Evolutionary conservation across 1,284 basidiomycete species (phyloP).

Genomic region (Ustilago vetiveriae): DNA sequence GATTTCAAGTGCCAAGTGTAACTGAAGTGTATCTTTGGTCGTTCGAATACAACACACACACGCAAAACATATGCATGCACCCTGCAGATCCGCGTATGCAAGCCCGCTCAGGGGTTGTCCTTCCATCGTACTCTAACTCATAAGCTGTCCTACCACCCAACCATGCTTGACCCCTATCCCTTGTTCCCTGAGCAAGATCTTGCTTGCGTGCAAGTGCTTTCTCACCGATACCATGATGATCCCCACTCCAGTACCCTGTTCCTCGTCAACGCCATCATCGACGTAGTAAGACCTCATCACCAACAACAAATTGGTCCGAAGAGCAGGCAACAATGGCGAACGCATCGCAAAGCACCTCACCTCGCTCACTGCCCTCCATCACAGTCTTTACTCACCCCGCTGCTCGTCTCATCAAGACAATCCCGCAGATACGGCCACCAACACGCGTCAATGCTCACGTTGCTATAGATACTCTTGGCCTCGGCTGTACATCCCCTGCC

Average conservation of each 20-base stretch:
- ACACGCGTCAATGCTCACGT: slow-evolving; percentile 35
- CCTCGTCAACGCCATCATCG: neutral
- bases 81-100: slow-evolving; percentile 17
- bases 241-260: too few relatives aligned
- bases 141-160: slow-evolving; percentile 1
- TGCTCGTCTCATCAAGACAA: slow-evolving; percentile 45
- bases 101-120: slow-evolving; percentile 19
- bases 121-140: too few relatives aligned
- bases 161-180: neutral
- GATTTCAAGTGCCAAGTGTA: too few relatives aligned
- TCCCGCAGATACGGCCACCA: slow-evolving; percentile 31
- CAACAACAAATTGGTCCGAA: neutral
- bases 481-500: slow-evolving; percentile 15
- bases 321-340: too few relatives aligned
- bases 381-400: slow-evolving; percentile 44
- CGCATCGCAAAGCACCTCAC: too few relatives aligned
- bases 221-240: too few relatives aligned
- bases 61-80: slow-evolving; percentile 14
- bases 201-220: too few relatives aligned
- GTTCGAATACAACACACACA: neutral
- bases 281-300: too few relatives aligned
- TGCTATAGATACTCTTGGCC: slow-evolving; percentile 26
- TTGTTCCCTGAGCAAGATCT: too few relatives aligned
- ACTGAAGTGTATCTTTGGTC: neutral
- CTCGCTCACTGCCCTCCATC: slow-evolving; percentile 26